phyloP scores from a whole-genome alignment of 1,284 basidiomycete species.

The Golubevia sp. region DNA sequence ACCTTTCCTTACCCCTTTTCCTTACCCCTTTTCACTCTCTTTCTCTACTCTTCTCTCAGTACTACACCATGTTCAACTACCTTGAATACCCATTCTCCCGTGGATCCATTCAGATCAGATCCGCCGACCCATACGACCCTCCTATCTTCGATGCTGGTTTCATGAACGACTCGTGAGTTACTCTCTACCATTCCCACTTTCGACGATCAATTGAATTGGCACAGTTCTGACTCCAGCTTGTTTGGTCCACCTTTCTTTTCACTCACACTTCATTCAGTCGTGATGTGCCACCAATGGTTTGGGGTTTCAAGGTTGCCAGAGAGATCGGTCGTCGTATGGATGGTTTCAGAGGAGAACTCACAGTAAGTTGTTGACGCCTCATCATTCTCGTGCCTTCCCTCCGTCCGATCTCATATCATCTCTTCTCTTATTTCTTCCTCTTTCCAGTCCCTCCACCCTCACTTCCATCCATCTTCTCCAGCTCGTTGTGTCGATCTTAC shows the following conservation, averaged over 20 bases:
- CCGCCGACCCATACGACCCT: slow-evolving; percentile 69
- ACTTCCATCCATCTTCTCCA: slow-evolving; percentile 72
- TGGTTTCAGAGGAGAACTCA: slow-evolving; percentile 61
- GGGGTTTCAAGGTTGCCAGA: slow-evolving; percentile 76
- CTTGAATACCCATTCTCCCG: slow-evolving; percentile 12
- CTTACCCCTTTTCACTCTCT: too few relatives aligned
- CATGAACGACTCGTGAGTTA: slow-evolving; percentile 77
- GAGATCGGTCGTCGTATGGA: slow-evolving; percentile 75
- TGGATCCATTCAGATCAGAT: slow-evolving; percentile 68
- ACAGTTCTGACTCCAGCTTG: too few relatives aligned
- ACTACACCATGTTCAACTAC: slow-evolving; percentile 64
- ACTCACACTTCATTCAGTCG: too few relatives aligned
- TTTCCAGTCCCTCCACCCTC: slow-evolving; percentile 73
- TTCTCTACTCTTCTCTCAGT: too few relatives aligned
- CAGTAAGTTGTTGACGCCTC: background rate
- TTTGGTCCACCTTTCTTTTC: too few relatives aligned
- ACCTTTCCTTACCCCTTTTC: slow-evolving; percentile 73
- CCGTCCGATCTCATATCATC: background rate
- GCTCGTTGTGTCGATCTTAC: slow-evolving; percentile 71
- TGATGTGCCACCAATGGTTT: slow-evolving; percentile 68
- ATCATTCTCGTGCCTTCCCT: background rate
- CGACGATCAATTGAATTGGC: too few relatives aligned
- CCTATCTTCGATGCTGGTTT: slow-evolving; percentile 74
- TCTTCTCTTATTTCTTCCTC: slow-evolving; percentile 64
- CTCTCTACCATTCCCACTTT: too few relatives aligned